A percentile compares a stretch with the other conserved stretches of the same genome.
These are phyloP conservation scores for Solanum habrochaites DNA, from an alignment of 257 asterid genomes.

Conservation along the genomic window DNA sequence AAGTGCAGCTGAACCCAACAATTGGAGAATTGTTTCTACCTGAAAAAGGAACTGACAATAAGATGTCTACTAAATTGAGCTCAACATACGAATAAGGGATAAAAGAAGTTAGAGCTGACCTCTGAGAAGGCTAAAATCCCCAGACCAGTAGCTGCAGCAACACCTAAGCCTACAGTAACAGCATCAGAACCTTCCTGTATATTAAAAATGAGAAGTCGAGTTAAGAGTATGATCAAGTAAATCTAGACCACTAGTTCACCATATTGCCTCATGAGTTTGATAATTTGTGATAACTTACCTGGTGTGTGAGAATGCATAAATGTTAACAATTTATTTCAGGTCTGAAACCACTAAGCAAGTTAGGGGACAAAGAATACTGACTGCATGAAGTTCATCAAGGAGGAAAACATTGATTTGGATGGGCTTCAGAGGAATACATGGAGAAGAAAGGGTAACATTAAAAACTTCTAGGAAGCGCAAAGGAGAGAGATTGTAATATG, in stretches of 20 bases:
- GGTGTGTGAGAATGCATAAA: not conserved
- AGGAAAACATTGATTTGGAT: not conserved
- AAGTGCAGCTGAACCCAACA: constrained; percentile 79
- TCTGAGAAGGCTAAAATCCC: constrained; percentile 70
- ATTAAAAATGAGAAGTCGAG: not conserved
- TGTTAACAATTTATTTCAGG: not conserved
- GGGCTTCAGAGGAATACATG: not conserved
- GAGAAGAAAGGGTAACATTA: too few species aligned
- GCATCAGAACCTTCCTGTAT: constrained; percentile 53
- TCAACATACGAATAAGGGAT: not conserved
- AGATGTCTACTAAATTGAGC: not conserved
- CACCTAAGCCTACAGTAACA: constrained; percentile 45
- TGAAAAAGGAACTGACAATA: constrained; percentile 18
- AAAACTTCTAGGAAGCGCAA: too few species aligned
- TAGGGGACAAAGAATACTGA: not conserved
- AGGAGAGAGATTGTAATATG: too few species aligned
- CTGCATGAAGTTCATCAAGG: not conserved
- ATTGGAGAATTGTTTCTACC: constrained; percentile 86
- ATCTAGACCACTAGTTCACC: not conserved
- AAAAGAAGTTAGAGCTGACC: constrained; percentile 23
- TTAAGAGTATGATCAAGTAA: not conserved
- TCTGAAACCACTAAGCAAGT: not conserved
- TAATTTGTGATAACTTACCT: not conserved
- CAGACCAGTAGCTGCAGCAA: constrained; percentile 71
- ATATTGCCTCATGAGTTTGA: not conserved